These are phyloP conservation scores for Parascedosporium putredinis DNA, from an alignment of 2,329 filamentous ascomycete genomes.

Conservation along the genomic window DNA sequence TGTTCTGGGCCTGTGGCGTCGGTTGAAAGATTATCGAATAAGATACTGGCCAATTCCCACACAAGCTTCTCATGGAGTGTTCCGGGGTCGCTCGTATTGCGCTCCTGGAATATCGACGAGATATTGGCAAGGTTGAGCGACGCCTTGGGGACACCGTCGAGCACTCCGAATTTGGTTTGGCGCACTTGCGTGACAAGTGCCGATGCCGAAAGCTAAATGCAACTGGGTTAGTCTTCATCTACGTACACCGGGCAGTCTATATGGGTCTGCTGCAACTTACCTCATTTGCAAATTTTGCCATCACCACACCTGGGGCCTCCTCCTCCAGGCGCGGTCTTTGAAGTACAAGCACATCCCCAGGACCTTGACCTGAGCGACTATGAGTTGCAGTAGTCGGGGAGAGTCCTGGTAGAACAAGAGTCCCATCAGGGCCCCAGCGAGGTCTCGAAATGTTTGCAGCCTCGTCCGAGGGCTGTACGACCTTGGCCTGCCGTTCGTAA, in stretches of 20 bases:
- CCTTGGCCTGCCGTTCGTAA: conserved; percentile 69
- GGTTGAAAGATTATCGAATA: conserved; percentile 63
- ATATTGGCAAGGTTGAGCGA: conserved; percentile 28
- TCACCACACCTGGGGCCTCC: conserved; percentile 53
- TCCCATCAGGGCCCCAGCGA: conserved; percentile 66
- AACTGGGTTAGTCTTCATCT: conserved; percentile 12
- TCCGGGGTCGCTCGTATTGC: conserved; percentile 30
- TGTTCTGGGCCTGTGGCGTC: conserved; percentile 28
- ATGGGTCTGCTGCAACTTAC: conserved; percentile 23
- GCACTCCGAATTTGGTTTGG: conserved; percentile 40
- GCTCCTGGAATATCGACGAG: conserved; percentile 29
- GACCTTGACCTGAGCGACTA: conserved; percentile 14
- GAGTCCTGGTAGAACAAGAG: conserved; percentile 48
- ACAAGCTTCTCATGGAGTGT: conserved; percentile 59
- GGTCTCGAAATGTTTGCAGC: conserved; percentile 45
- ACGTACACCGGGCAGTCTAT: background rate
- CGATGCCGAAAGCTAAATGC: conserved; percentile 41
- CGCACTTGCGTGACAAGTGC: conserved; percentile 45
- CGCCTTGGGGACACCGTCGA: conserved; percentile 51
- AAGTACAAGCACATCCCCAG: conserved; percentile 40
- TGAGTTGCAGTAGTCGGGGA: conserved; percentile 10
- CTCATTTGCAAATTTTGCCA: conserved; percentile 52
- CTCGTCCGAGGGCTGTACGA: conserved; percentile 25
- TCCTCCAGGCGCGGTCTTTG: conserved; percentile 49
- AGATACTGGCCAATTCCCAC: conserved; percentile 77